These are phyloP conservation scores for Myxozyma kluyveri DNA, from an alignment of 805 yeast genomes.

Conservation along the genomic window DNA sequence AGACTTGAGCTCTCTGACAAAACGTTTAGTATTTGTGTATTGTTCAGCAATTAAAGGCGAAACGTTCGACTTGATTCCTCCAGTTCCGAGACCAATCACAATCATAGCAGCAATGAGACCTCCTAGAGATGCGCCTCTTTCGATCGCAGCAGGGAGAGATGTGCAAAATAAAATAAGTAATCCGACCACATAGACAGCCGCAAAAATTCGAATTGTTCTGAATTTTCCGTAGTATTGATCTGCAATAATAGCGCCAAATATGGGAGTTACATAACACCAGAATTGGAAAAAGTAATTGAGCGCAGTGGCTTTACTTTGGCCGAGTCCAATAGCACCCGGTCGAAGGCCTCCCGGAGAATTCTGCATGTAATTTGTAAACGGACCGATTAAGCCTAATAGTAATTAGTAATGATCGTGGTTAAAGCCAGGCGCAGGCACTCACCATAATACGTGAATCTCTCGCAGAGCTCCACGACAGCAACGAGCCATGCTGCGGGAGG, in stretches of 20 bases:
- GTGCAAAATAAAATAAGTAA: conserved; percentile 65
- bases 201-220: conserved; percentile 61
- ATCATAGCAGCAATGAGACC: conserved; percentile 59
- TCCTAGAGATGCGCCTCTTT: conserved; percentile 53
- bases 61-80: conserved; percentile 75
- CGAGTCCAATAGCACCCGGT: conserved; percentile 58
- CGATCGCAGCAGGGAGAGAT: conserved; percentile 59
- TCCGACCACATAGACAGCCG: conserved; percentile 59
- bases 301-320: conserved; percentile 65
- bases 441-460: conserved; percentile 79
- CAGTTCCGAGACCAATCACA: conserved; percentile 72
- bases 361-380: conserved; percentile 78
- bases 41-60: conserved; percentile 75
- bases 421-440: neutral
- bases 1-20: conserved; percentile 52
- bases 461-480: conserved; percentile 73
- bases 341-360: conserved; percentile 43
- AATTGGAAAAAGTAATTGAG: conserved; percentile 73
- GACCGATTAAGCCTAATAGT: conserved; percentile 49
- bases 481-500: conserved; percentile 61
- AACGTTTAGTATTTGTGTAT: conserved; percentile 59
- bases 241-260: conserved; percentile 71
- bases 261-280: conserved; percentile 79
- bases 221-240: conserved; percentile 74
- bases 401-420: neutral